Conservation (phyloP, 371 early-diverging fungal genomes). For the Saksenaea vasiformis region DNA sequence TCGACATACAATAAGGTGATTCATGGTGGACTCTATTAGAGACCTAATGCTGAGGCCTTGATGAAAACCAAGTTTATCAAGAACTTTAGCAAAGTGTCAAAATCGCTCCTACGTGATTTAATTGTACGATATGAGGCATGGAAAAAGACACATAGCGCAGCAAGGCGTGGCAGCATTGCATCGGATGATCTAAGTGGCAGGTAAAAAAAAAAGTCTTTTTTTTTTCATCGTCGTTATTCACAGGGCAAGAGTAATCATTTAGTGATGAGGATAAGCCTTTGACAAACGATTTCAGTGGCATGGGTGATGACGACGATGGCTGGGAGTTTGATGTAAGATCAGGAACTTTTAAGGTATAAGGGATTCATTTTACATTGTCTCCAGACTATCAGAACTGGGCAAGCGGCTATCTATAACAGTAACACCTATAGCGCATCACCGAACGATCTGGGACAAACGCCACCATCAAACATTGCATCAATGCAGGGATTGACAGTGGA, state of each 20-base stretch:
- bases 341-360: background rate
- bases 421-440: background rate
- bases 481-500: background rate
- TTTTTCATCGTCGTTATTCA: background rate
- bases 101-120: slow-evolving; percentile 46
- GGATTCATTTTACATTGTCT: background rate
- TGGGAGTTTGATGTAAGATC: slow-evolving; percentile 52
- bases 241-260: background rate
- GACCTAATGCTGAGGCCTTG: slow-evolving; percentile 62
- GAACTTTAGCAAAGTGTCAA: slow-evolving; percentile 45
- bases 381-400: background rate
- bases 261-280: slow-evolving; percentile 25
- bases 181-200: slow-evolving; percentile 47
- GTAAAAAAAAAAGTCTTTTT: slow-evolving; percentile 16
- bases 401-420: background rate
- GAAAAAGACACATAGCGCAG: slow-evolving; percentile 46
- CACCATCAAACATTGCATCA: background rate
- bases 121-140: slow-evolving; percentile 54
- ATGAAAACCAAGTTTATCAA: slow-evolving; percentile 61
- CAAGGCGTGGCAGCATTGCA: slow-evolving; percentile 40
- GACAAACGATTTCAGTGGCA: slow-evolving; percentile 31
- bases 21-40: slow-evolving; percentile 27
- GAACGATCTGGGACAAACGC: background rate
- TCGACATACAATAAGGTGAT: background rate
- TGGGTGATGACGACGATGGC: slow-evolving; percentile 25